Base-by-base conservation (phyloP, 2,329 filamentous ascomycete species). In the Zymoseptoria ardabiliae region DNA sequence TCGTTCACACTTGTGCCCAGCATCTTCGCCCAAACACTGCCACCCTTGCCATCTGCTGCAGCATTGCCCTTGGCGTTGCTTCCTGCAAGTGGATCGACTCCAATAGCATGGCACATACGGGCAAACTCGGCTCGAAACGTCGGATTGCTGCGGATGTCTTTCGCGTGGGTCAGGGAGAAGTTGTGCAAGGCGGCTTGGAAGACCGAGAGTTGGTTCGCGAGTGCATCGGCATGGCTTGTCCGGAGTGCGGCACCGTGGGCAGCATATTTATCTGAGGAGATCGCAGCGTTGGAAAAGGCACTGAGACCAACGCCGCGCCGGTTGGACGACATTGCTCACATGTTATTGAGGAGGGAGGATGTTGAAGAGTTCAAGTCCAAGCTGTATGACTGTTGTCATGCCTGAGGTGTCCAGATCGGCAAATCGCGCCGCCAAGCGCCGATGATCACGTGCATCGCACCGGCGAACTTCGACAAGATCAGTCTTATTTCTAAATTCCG, bases 51-150 rank as follows among this genome's bases (percentile, higher is more conserved):
- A 41, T 74, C 77, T 13, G 77, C 73, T 64, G 64, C 58, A 56
- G 69, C 65, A 25, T 65, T 64, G 49, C 71, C 68, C 66, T 74
- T 69, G 67, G 73, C 66, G 61, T 73, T 72, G 17, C 71, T 74
- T 17, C 77, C 78, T 1, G 91, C 91, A 19, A 99, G 81, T 2
- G 94, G 95, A 74, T 99, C 94, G 11, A 99, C 91, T 54, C 94
- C 94, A 66, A 99, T 97, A 63, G 92, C 91, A 70, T 91, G 86
- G 77, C 94, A 99, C 94, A 99, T 99, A 73, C 93, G 91, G 2
- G 94, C 93, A 72, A 99, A 99, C 76, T 99, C 93, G 35, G 93
- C 91, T 62, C 94, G 90, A 75, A 99, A 99, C 8, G 85, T 88
- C 5, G 94, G 94, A 73, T 97, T 92, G 2, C 91, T 96, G 64